Base-by-base conservation (phyloP, 768 basidiomycete species). In the Tubosaeta sp. region DNA sequence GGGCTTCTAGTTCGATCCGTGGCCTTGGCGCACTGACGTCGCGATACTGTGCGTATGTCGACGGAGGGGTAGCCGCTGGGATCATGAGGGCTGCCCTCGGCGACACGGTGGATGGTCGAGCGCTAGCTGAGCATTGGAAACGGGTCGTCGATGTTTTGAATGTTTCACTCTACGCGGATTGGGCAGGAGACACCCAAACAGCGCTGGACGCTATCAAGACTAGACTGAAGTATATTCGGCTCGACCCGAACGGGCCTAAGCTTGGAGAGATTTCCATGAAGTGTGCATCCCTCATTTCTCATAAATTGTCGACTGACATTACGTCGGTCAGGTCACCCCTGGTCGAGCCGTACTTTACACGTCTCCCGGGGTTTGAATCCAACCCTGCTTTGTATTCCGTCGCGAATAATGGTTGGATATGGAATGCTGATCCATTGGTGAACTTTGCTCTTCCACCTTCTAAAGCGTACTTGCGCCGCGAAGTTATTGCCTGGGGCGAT, bases 381-480 rank as follows among this genome's bases (percentile, higher is more conserved):
- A 74, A 82, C 44, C 72, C 76, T 5, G 56, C 62, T 14, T 73
- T 79, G 13, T 88, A 93, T 64, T 86, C 89, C 2, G 74, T 99
- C 27, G 97, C 95, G 6, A 97, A 98, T 71, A 99, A 99, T 65
- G 97, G 97, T 3, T 99, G 97, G 97, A 93, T 99, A 58, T 99
- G 97, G 95, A 74, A 86, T 57, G 95, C 95, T 2, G 86, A 99
- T 64, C 95, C 97, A 0, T 79, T 98, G 14, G 78, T 85, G 57
- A 97, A 97, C 72, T 99, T 99, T 72, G 97, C 95, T 8, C 80
- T 90, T 13, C 80, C 82, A 26, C 88, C 88, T 0, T 98, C 95
- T 22, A 97, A 95, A 68, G 89, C 93, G 0, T 99, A 98, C 71
- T 78, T 97, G 42, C 86, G 93, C 22, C 88, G 97, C 45, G 91